phyloP scores from a whole-genome alignment of 768 basidiomycete genomes.

The Auriculariales sp. region DNA sequence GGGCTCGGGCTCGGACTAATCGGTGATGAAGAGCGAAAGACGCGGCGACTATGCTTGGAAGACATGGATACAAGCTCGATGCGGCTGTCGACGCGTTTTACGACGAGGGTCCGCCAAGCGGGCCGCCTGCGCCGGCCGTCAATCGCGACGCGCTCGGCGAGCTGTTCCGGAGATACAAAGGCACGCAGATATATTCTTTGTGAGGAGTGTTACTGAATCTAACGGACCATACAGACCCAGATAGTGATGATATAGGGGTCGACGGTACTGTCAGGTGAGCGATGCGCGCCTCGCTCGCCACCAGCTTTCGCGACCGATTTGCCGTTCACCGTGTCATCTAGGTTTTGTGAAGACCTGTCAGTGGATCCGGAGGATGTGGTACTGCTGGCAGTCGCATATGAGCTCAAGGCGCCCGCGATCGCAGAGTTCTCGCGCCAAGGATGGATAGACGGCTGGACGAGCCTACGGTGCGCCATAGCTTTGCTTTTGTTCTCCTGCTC shows the following conservation, averaged over 20 bases:
- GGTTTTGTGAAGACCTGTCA: conserved; percentile 52
- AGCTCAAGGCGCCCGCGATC: conserved; percentile 59
- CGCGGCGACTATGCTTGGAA: conserved; percentile 6
- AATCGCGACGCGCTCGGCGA: conserved; percentile 34
- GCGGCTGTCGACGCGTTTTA: conserved; percentile 62
- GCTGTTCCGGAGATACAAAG: conserved; percentile 59
- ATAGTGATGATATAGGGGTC: conserved; percentile 49
- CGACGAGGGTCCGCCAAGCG: conserved; percentile 16
- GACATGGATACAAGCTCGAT: conserved; percentile 58
- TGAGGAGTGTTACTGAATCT: not conserved
- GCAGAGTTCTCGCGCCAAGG: conserved; percentile 57
- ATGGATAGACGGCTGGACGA: conserved; percentile 76
- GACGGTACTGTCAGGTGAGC: conserved; percentile 69
- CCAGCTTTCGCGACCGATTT: no score
- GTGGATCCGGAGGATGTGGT: conserved; percentile 74
- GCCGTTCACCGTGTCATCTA: no score
- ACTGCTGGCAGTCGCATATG: conserved; percentile 66
- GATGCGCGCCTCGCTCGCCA: no score
- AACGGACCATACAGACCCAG: conserved; percentile 29
- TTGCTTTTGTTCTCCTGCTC: conserved; percentile 1
- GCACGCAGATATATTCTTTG: conserved; percentile 17
- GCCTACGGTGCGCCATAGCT: conserved; percentile 35
- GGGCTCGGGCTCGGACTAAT: not conserved
- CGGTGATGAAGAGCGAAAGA: not conserved
- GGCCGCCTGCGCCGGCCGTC: conserved; percentile 8